Evolutionary conservation across 2,329 filamentous ascomycete genomes (phyloP).

Genomic region (Westerdykella aurantiaca): DNA sequence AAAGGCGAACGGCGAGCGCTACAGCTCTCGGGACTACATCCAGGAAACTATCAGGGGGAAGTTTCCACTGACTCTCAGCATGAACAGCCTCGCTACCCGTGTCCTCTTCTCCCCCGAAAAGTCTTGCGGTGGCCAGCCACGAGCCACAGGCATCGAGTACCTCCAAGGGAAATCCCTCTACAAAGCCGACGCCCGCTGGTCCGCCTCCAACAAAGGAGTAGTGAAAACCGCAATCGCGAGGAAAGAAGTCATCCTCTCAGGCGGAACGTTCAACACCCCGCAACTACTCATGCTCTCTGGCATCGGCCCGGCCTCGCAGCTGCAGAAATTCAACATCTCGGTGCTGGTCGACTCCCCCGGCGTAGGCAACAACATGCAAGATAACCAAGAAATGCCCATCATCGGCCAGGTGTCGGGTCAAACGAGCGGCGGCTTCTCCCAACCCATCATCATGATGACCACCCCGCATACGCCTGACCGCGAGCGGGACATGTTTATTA

Average conservation of each 20-base stretch:
- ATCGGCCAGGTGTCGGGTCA: constrained; percentile 20
- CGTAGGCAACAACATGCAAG: constrained; percentile 18
- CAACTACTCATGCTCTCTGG: constrained; percentile 59
- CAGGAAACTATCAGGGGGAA: constrained; percentile 41
- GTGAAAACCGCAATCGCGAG: constrained; percentile 35
- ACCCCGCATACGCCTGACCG: constrained; percentile 14
- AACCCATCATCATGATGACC: constrained; percentile 15
- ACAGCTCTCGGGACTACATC: constrained; percentile 52
- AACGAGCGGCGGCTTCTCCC: constrained; percentile 7
- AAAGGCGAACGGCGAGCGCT: constrained; percentile 45
- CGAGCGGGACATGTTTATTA: constrained; percentile 22
- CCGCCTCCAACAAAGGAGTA: constrained; percentile 14
- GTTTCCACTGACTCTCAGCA: constrained; percentile 22
- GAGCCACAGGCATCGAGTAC: constrained; percentile 41
- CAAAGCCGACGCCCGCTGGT: constrained; percentile 39
- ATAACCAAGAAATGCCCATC: constrained; percentile 38
- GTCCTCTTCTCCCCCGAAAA: constrained; percentile 31
- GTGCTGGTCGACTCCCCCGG: constrained; percentile 46
- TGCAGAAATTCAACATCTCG: constrained; percentile 49
- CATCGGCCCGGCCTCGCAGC: constrained; percentile 50
- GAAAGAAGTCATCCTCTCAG: constrained; percentile 16
- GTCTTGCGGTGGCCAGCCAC: constrained; percentile 42
- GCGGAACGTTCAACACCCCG: constrained; percentile 55
- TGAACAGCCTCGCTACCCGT: constrained; percentile 38
- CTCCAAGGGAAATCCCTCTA: constrained; percentile 39